phyloP scores from a whole-genome alignment of 2,329 filamentous ascomycete species.

The Sclerotinia subarctica region DNA sequence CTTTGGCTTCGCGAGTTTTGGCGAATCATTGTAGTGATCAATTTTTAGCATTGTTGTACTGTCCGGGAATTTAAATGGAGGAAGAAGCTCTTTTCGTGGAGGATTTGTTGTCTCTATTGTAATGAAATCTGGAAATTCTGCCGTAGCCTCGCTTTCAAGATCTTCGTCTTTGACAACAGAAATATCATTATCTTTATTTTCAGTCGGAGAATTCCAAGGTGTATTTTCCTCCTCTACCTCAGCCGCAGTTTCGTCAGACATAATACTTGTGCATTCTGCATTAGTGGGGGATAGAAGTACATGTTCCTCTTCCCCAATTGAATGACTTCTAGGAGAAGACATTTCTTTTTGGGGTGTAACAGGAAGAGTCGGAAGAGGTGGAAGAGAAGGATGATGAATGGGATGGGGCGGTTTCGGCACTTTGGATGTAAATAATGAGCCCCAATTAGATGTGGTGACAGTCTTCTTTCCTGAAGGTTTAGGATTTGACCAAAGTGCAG shows the following conservation, averaged over 20 bases:
- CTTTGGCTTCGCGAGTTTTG: neutral
- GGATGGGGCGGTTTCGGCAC: neutral
- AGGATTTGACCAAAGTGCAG: neutral
- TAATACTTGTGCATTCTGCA: conserved; percentile 12
- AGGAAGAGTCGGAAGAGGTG: neutral
- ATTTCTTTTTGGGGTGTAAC: neutral
- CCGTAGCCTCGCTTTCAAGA: neutral
- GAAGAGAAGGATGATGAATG: neutral
- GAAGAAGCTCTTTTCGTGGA: neutral
- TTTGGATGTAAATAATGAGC: conserved; percentile 11
- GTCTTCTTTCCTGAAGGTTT: neutral
- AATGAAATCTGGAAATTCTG: neutral
- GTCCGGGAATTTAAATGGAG: neutral
- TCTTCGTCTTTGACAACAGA: neutral
- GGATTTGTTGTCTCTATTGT: neutral
- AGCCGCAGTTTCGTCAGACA: neutral
- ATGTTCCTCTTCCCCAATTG: neutral
- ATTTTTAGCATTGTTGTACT: too few relatives aligned
- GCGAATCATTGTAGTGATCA: neutral
- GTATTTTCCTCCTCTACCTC: neutral
- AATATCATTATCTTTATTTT: neutral
- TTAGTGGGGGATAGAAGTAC: neutral
- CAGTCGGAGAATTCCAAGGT: conserved; percentile 12
- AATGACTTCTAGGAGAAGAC: neutral
- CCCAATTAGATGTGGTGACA: neutral